These are phyloP conservation scores for Grosmannia clavigera DNA, from an alignment of 2,329 filamentous ascomycete genomes.

Conservation along the genomic window DNA sequence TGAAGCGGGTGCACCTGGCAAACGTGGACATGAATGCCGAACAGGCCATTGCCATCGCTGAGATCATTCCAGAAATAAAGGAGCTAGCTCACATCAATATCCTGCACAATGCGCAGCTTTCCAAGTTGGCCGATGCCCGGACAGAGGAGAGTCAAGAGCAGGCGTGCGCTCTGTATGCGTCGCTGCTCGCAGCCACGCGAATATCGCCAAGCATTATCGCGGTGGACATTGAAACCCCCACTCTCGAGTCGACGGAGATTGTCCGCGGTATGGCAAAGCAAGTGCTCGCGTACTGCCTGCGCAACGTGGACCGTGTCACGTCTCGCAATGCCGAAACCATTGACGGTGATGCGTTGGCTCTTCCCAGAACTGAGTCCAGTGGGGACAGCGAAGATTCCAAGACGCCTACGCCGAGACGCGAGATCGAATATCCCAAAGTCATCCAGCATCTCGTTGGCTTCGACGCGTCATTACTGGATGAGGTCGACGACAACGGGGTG, in stretches of 20 bases:
- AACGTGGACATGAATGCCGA: constrained; percentile 76
- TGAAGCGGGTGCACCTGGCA: constrained; percentile 78
- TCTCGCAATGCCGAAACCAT: constrained; percentile 38
- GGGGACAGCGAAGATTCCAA: background rate
- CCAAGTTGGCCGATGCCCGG: constrained; percentile 58
- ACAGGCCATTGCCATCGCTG: constrained; percentile 81
- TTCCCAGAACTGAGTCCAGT: constrained; percentile 13
- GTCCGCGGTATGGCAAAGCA: constrained; percentile 88
- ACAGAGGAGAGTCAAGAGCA: constrained; percentile 80
- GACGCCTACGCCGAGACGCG: constrained; percentile 17
- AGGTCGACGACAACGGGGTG: constrained; percentile 49
- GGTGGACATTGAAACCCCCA: constrained; percentile 83
- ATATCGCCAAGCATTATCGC: constrained; percentile 76
- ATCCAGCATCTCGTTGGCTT: constrained; percentile 78
- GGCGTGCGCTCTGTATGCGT: constrained; percentile 86
- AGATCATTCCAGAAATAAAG: constrained; percentile 75
- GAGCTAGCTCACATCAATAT: constrained; percentile 78
- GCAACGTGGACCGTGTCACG: constrained; percentile 74
- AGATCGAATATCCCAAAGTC: constrained; percentile 58
- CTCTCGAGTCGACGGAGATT: constrained; percentile 69
- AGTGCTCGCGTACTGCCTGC: constrained; percentile 85
- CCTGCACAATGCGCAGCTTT: constrained; percentile 65
- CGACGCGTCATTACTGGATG: constrained; percentile 36
- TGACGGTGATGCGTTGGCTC: constrained; percentile 25
- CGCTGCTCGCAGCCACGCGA: constrained; percentile 74